A percentile compares a stretch with the other conserved stretches of the same genome.
Conservation (phyloP, 2,329 filamentous ascomycete genomes). For the Epicoccum sorghinum region DNA sequence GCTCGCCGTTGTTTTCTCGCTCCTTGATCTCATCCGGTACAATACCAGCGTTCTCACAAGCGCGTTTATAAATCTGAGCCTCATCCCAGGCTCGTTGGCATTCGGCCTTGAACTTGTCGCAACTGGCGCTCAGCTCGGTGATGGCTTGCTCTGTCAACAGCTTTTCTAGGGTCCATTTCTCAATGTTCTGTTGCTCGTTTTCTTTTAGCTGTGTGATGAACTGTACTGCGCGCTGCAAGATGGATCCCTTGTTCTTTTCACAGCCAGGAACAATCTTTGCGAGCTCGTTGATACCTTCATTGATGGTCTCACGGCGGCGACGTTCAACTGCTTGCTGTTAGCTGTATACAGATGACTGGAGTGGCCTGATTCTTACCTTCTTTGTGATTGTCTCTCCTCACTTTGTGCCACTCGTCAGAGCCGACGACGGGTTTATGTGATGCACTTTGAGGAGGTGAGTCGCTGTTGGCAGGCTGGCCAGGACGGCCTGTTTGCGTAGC, state of each 20-base stretch:
- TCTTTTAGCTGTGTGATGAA: conserved; percentile 96
- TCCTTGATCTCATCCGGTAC: conserved; percentile 50
- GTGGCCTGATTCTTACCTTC: conserved; percentile 69
- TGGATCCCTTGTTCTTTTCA: conserved; percentile 99
- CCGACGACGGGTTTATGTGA: conserved; percentile 82
- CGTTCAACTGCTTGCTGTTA: conserved; percentile 74
- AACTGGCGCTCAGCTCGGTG: conserved; percentile 82
- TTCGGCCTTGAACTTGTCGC: conserved; percentile 84
- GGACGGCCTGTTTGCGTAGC: conserved; percentile 55
- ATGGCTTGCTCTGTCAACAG: conserved; percentile 88
- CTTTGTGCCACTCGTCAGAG: conserved; percentile 96
- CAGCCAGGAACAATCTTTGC: conserved; percentile 97
- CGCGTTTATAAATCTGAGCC: conserved; percentile 75
- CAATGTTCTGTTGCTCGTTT: conserved; percentile 91
- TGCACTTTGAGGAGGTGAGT: conserved; percentile 42
- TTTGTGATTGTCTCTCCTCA: conserved; percentile 97
- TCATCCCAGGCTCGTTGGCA: conserved; percentile 79
- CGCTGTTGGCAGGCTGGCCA: conserved; percentile 46
- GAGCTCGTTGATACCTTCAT: conserved; percentile 97
- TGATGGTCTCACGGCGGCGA: conserved; percentile 95
- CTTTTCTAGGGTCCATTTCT: conserved; percentile 93
- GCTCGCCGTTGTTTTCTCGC: conserved; percentile 46
- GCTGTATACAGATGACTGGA: neutral
- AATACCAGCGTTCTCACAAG: conserved; percentile 49
- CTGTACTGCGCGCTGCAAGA: conserved; percentile 88